These are phyloP conservation scores for Haplosporangium gracile DNA, from an alignment of 192 early-diverging fungal genomes.

Conservation along the genomic window DNA sequence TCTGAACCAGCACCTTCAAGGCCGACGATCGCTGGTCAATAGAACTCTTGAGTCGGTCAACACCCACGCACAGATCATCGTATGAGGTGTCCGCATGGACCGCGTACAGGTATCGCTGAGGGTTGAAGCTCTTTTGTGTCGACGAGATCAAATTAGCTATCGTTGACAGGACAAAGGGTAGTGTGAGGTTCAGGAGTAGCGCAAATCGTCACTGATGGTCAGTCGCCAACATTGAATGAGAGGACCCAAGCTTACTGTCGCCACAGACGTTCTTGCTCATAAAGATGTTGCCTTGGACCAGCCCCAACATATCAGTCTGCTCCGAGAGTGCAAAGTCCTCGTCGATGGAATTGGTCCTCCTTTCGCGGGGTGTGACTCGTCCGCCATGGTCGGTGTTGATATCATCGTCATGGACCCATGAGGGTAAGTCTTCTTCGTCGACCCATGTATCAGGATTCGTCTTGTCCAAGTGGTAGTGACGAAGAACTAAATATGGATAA, in stretches of 20 bases:
- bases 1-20: conserved; percentile 90
- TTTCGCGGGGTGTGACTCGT: conserved; percentile 34
- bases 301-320: conserved; percentile 63
- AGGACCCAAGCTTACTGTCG: conserved; percentile 10
- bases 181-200: too few relatives aligned
- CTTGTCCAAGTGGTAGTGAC: conserved; percentile 66
- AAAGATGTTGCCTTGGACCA: conserved; percentile 41
- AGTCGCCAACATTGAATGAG: too few relatives aligned
- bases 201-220: too few relatives aligned
- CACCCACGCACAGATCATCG: conserved; percentile 83
- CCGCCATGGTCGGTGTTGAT: conserved; percentile 39
- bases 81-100: conserved; percentile 91
- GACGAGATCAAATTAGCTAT: conserved; percentile 45
- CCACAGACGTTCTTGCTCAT: conserved; percentile 40
- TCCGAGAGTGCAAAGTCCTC: conserved; percentile 55
- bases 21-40: conserved; percentile 89
- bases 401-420: conserved; percentile 54
- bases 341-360: conserved; percentile 21
- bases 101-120: conserved; percentile 81
- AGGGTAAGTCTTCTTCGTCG: conserved; percentile 58
- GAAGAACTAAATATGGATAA: conserved; percentile 47
- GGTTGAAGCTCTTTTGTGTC: conserved; percentile 66
- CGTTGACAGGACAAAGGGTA: background rate
- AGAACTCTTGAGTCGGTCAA: conserved; percentile 74
- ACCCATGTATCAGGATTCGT: conserved; percentile 64